Conservation (phyloP, 306 rosid species). For the Quercus rubra region DNA sequence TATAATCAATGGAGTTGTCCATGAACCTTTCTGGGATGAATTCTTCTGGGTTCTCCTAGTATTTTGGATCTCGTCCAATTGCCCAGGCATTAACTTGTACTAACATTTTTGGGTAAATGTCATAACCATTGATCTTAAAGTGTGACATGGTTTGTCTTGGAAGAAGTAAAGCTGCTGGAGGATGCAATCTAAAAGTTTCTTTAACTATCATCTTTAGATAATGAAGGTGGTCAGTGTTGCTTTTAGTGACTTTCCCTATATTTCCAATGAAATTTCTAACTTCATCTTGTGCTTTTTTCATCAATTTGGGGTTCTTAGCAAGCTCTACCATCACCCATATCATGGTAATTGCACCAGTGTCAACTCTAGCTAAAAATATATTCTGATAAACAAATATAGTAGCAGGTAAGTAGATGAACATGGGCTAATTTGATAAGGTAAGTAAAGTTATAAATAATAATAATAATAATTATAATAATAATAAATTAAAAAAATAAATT, state of each 20-base stretch:
- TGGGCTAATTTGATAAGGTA: no score
- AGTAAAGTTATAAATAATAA: not conserved
- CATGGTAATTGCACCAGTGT: slow-evolving; percentile 27
- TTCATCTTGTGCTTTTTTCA: no score
- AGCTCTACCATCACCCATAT: no score
- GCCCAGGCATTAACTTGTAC: slow-evolving; percentile 35
- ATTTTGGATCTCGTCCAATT: slow-evolving; percentile 36
- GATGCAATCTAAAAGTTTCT: slow-evolving; percentile 14
- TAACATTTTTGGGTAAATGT: slow-evolving; percentile 22
- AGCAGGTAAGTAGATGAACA: not conserved
- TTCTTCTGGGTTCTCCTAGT: slow-evolving; percentile 41
- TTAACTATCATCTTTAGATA: no score
- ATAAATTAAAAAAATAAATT: no score
- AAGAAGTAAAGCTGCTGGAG: slow-evolving; percentile 33
- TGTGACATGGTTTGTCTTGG: slow-evolving; percentile 36
- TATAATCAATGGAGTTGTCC: slow-evolving; percentile 25
- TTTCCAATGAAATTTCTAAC: no score
- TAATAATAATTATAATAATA: no score
- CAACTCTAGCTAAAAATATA: slow-evolving; percentile 38
- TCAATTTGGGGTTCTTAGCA: no score
- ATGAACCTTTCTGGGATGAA: slow-evolving; percentile 48
- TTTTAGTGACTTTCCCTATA: no score
- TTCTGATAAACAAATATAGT: slow-evolving; percentile 12
- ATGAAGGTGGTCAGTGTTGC: no score
- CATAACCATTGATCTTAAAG: slow-evolving; percentile 24